Conservation (phyloP, 495 filamentous ascomycete genomes). For the Penicillium lividum region DNA sequence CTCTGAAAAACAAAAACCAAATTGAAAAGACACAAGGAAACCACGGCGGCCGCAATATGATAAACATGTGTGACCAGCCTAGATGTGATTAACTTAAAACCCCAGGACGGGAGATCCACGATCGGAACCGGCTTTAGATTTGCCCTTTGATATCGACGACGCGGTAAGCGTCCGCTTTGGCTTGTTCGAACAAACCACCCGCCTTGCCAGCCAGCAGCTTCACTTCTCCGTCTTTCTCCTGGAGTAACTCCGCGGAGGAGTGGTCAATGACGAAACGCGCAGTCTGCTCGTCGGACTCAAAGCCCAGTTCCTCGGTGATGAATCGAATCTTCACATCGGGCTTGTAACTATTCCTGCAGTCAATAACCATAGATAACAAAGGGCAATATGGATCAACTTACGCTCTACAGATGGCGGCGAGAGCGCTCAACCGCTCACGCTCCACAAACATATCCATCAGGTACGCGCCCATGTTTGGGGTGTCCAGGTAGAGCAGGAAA, state of each 20-base stretch:
- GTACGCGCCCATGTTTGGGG: conserved; percentile 96
- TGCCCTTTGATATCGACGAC: conserved; percentile 97
- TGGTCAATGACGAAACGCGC: conserved; percentile 84
- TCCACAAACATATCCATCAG: conserved; percentile 98
- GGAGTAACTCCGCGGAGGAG: conserved; percentile 70
- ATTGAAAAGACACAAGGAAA: conserved; percentile 4
- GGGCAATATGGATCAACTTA: conserved; percentile 53
- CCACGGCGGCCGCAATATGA: conserved; percentile 3
- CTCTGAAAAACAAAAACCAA: conserved; percentile 6
- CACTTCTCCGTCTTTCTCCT: conserved; percentile 73
- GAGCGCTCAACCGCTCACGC: conserved; percentile 86
- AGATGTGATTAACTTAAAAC: conserved; percentile 7
- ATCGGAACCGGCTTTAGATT: conserved; percentile 57
- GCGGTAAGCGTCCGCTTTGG: conserved; percentile 70
- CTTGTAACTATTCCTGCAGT: conserved; percentile 71
- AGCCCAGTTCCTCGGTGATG: conserved; percentile 92
- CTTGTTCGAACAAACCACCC: conserved; percentile 67
- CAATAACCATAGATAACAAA: conserved; percentile 34
- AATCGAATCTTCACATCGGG: conserved; percentile 85
- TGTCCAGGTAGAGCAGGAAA: conserved; percentile 90
- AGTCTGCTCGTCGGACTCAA: conserved; percentile 88
- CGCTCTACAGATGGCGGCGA: conserved; percentile 91
- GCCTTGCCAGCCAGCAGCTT: conserved; percentile 75
- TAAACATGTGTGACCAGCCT: not conserved
- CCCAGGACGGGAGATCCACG: conserved; percentile 2